Evolutionary conservation across 163 green algal genomes (phyloP).

Genomic region (Scenedesmus sp.): DNA sequence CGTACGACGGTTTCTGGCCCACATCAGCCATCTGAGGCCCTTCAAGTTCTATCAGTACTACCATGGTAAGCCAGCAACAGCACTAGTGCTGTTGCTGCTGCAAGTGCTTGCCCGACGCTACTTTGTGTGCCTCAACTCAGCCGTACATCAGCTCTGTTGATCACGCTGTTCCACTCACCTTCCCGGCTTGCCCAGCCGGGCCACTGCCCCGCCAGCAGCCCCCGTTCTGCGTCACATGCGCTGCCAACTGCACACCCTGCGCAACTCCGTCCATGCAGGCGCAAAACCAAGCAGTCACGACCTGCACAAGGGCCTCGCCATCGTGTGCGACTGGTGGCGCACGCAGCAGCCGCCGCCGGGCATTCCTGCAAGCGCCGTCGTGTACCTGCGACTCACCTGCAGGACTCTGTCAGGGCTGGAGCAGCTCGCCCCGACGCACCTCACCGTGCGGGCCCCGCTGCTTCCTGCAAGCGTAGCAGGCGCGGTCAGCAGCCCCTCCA

Average conservation of each 20-base stretch:
- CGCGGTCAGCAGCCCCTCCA: conserved; percentile 6
- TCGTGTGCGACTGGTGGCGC: conserved; percentile 43
- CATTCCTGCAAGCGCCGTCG: conserved; percentile 2
- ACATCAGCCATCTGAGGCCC: neutral
- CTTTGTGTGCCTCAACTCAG: neutral
- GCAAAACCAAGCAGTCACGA: neutral
- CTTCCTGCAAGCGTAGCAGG: neutral
- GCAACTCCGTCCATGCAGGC: neutral
- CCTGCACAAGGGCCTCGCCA: conserved; percentile 6
- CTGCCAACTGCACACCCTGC: too few relatives aligned
- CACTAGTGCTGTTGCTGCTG: neutral
- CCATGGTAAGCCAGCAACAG: conserved; percentile 4
- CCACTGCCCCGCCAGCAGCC: neutral
- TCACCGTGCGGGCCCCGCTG: conserved; percentile 7
- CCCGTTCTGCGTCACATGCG: neutral
- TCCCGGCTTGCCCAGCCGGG: neutral
- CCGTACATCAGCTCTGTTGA: neutral
- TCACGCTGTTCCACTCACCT: neutral
- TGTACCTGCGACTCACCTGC: conserved; percentile 37
- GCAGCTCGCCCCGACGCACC: conserved; percentile 29
- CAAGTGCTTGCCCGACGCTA: neutral
- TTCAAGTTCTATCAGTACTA: conserved; percentile 20
- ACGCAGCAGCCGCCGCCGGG: neutral
- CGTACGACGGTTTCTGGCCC: neutral
- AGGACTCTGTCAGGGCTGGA: conserved; percentile 19